Evolutionary conservation across 2,329 filamentous ascomycete species (phyloP), one percentile per base, ranked within the genome.

Genomic region (Sarocladium kiliense): DNA sequence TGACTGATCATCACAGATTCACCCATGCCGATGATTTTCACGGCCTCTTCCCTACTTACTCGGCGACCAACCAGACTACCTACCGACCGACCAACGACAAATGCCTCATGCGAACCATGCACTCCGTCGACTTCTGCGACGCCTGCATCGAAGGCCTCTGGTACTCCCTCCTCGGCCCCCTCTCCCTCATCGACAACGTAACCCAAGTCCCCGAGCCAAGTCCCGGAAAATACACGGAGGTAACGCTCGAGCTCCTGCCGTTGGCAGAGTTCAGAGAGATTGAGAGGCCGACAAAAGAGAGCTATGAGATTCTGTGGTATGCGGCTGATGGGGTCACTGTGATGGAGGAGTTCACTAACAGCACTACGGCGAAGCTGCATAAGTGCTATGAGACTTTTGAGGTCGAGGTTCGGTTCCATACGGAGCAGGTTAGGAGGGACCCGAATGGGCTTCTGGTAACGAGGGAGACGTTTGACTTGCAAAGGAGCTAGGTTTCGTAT

Each of bases 81-180:
- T 67, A 66, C 55, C 63, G 65, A 41, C 64, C 65, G 0, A 67
- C 65, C 2, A 66, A 67, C 49, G 60, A 66, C 30, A 56, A 59
- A 25, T 66, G 65, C 54, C 56, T 65, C 7, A 66, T 66, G 65
- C 61, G 64, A 7, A 57, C 58, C 34, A 64, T 64, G 47, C 65
- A 66, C 56, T 63, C 64, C 1, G 58, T 57, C 2, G 55, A 66
- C 55, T 67, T 66, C 50, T 67, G 65, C 58, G 47, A 59, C 41
- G 64, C 64, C 27, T 67, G 65, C 49, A 62, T 66, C 21, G 65
- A 67, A 49, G 65, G 65, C 14, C 56, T 67, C 2, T 67, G 65
- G 65, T 57, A 63, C 11, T 61, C 62, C 7, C 64, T 67, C 18
- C 63, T 67, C 9, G 36, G 55, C 4, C 54, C 57, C 3, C 58